These are phyloP conservation scores for Zygosaccharomyces gambellarensis DNA, from an alignment of 805 yeast species.

Conservation along the genomic window DNA sequence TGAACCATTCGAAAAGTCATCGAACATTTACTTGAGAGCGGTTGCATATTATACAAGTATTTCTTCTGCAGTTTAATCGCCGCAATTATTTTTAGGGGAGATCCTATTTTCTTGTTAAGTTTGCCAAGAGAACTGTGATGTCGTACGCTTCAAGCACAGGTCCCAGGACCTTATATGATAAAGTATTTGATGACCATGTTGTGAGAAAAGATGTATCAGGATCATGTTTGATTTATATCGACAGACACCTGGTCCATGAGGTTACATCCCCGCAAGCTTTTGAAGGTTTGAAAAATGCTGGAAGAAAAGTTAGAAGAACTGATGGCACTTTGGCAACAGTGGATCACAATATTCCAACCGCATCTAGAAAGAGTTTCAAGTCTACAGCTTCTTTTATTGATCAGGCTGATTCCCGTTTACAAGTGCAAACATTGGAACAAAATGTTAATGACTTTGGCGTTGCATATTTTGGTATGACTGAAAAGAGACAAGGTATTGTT, in stretches of 20 bases:
- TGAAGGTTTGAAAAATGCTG: conserved; percentile 87
- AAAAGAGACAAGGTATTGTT: conserved; percentile 94
- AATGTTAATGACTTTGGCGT: conserved; percentile 87
- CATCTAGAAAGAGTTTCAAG: conserved; percentile 72
- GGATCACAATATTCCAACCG: conserved; percentile 96
- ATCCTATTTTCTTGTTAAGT: no score
- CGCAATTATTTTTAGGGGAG: no score
- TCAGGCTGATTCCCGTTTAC: conserved; percentile 87
- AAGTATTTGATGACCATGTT: conserved; percentile 90
- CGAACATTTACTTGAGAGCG: neutral
- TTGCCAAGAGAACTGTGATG: conserved; percentile 7
- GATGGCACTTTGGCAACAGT: conserved; percentile 95
- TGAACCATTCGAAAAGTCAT: neutral
- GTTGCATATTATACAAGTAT: neutral
- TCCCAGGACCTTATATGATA: conserved; percentile 85
- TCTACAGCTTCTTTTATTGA: conserved; percentile 74
- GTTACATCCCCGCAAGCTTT: conserved; percentile 99
- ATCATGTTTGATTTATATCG: conserved; percentile 82
- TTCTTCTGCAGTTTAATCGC: neutral
- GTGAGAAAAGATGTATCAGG: conserved; percentile 88
- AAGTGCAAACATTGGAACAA: conserved; percentile 86
- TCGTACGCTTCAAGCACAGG: conserved; percentile 33
- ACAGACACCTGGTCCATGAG: conserved; percentile 96
- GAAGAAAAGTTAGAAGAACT: conserved; percentile 80
- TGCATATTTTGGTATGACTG: conserved; percentile 91